phyloP scores from a whole-genome alignment of 345 rosid genomes.

The Leavenworthia alabamica region DNA sequence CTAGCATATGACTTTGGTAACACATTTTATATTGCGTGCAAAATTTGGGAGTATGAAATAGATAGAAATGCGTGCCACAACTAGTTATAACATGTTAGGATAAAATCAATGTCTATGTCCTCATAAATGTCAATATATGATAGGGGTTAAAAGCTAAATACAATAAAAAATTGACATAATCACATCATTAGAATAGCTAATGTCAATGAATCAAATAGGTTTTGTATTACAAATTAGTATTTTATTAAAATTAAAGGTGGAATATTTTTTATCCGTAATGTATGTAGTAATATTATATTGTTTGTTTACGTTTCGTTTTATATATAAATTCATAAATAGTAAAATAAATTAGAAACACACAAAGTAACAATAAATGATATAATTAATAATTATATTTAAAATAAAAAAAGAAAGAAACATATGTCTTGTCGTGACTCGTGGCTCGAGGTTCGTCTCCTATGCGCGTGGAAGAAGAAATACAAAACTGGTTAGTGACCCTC shows the following conservation, averaged over 20 bases:
- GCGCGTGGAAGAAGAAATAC: slow-evolving; percentile 34
- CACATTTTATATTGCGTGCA: neutral
- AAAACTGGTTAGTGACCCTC: slow-evolving; percentile 27
- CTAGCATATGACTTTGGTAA: neutral
- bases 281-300: no score
- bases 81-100: neutral
- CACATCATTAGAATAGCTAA: no score
- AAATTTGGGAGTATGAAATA: neutral
- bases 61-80: neutral
- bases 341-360: no score
- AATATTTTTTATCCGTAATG: no score
- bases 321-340: no score
- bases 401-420: neutral
- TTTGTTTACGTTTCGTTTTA: no score
- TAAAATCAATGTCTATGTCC: neutral
- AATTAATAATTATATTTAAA: no score
- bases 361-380: no score
- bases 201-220: no score
- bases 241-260: no score
- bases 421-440: slow-evolving; percentile 28
- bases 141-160: neutral
- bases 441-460: slow-evolving; percentile 13
- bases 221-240: no score
- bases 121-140: neutral
- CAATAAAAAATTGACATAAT: no score